Percentiles rank a stretch among this genome's conserved stretches.
phyloP scores from a whole-genome alignment of 129 eudicot genomes.

The Rutidosis leptorrhynchoides region DNA sequence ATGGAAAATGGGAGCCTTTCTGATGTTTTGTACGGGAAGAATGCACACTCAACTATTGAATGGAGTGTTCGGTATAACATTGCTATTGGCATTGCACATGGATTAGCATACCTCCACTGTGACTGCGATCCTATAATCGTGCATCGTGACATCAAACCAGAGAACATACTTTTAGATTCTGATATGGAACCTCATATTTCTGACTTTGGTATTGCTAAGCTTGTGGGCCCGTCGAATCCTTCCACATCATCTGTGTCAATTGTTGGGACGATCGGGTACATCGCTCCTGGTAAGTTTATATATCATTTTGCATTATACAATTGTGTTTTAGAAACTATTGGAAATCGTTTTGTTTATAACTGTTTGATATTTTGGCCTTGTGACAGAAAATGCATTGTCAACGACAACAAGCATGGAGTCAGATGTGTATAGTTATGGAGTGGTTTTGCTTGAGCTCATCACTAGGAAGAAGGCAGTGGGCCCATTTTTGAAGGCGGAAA shows the following conservation, averaged over 20 bases:
- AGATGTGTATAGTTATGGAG: conserved; percentile 85
- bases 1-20: conserved; percentile 84
- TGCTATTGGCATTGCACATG: conserved; percentile 74
- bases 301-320: neutral
- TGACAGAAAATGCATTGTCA: conserved; percentile 71
- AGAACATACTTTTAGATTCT: conserved; percentile 68
- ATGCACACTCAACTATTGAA: conserved; percentile 46
- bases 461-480: conserved; percentile 64
- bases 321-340: neutral
- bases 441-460: conserved; percentile 69
- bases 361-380: neutral
- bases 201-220: conserved; percentile 89
- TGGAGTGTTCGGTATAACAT: conserved; percentile 64
- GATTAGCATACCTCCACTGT: conserved; percentile 71
- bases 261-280: conserved; percentile 73
- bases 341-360: neutral
- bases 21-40: conserved; percentile 50
- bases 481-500: conserved; percentile 37
- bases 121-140: conserved; percentile 75
- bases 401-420: conserved; percentile 54
- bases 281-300: conserved; percentile 66
- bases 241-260: conserved; percentile 33
- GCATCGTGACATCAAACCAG: conserved; percentile 79
- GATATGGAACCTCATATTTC: conserved; percentile 84
- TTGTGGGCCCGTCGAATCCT: conserved; percentile 60